Base-by-base conservation (phyloP, 2,329 filamentous ascomycete species). In the Phialophora chinensis region DNA sequence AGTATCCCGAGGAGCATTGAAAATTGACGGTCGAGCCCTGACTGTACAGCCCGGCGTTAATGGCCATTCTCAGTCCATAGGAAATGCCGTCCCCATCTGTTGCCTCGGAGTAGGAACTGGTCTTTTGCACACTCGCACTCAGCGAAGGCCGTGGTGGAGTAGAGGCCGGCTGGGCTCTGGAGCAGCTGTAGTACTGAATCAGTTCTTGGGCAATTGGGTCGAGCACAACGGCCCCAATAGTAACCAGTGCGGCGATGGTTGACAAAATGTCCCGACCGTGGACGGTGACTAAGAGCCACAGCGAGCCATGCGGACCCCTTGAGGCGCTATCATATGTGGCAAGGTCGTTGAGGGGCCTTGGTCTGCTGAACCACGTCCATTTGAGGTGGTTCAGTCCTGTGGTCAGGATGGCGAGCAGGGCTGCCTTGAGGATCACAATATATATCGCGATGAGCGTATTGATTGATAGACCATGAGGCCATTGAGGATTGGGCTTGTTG, bases 401-500 rank as follows among this genome's bases (percentile, higher is more conserved):
- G 7, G 53, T 29, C 17, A 29, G 17, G 29, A 55, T 33, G 25
- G 17, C 10, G n/a, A 55, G 53, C 10, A 58, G 25, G 14, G 55
- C 20, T 11, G 20, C 33, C 55, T 58, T 58, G 31, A 58, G 25
- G n/a, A 58, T 27, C n/a, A 58, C 55, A 14, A 25, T 29, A 27
- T 38, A 25, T 20, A 47, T 27, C 4, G 55, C 17, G 3, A 58
- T 25, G 33, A 44, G 14, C 11, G 55, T 33, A 58, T 58, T 58
- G 55, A 58, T 20, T 1, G 55, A 58, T 17, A 58, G n/a, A 25
- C 55, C 55, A 11, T 23, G 35, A 27, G 55, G 31, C 55, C 55
- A 58, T 6, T 58, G n/a, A 12, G 55, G 55, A 17, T 38, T 12
- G 11, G 55, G 55, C n/a, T 27, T 29, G 31, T 23, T 33, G 31